These are phyloP conservation scores for Rhodofomes roseus DNA, from an alignment of 1,284 basidiomycete genomes.

Conservation along the genomic window DNA sequence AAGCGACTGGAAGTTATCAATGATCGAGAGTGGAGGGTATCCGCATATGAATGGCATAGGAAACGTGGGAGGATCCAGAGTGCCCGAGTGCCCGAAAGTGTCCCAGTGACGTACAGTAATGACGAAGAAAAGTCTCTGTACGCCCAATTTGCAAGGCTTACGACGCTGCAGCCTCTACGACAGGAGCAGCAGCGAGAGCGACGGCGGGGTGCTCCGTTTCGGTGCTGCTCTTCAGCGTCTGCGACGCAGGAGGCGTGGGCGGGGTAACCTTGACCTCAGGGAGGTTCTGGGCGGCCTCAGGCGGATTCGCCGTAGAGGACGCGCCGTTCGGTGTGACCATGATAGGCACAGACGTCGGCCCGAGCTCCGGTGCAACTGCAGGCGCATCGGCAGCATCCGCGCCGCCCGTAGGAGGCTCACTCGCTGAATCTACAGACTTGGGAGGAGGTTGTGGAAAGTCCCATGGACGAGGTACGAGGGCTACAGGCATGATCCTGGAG, in stretches of 20 bases:
- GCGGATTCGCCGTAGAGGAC: slow-evolving; percentile 11
- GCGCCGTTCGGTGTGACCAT: slow-evolving; percentile 8
- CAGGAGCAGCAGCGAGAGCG: not conserved
- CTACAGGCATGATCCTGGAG: slow-evolving; percentile 70
- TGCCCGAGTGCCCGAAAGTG: not conserved
- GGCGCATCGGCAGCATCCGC: too few relatives aligned
- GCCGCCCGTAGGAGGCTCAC: too few relatives aligned
- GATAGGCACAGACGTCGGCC: slow-evolving; percentile 8
- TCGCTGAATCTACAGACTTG: slow-evolving; percentile 5
- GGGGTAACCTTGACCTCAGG: slow-evolving; percentile 26
- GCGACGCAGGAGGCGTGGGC: slow-evolving; percentile 24
- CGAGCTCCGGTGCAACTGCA: slow-evolving; percentile 11
- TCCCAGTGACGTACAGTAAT: not conserved
- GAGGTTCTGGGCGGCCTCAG: slow-evolving; percentile 14
- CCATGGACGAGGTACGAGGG: slow-evolving; percentile 73
- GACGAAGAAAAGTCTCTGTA: too few relatives aligned
- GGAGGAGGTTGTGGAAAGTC: slow-evolving; percentile 55
- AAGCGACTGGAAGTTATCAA: too few relatives aligned
- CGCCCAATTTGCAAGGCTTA: too few relatives aligned
- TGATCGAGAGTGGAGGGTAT: not conserved
- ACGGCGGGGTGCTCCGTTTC: not conserved
- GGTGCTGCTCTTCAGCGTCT: slow-evolving; percentile 9
- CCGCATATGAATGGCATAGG: not conserved
- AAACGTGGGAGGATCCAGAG: not conserved
- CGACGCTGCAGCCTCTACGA: not conserved